Base-by-base conservation (phyloP, 495 filamentous ascomycete species). In the Penicillium herquei region DNA sequence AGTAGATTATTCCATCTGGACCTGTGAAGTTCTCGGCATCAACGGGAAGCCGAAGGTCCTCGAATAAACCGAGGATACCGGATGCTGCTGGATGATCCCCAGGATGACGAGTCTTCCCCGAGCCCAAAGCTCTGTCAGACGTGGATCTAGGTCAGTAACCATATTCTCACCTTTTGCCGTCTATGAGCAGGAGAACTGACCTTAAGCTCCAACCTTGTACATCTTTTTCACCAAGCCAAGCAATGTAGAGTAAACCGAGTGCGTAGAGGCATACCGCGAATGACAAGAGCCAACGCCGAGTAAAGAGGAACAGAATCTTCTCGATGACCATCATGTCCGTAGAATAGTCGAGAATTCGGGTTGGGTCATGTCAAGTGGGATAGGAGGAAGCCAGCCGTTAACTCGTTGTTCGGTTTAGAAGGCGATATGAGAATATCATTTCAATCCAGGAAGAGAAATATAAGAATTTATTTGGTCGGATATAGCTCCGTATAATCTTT, bases 1-100 rank as follows among this genome's bases (percentile, higher is more conserved):
- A 8, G 32, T 39, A 33, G 16, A 17, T 39, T 26, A 46, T 39
- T 5, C 48, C 54, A 32, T 39, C 26, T 7, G 33, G 26, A 11
- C 41, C 26, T 3, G 40, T 56, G 14, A 56, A 49, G 33, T 40
- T 52, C 5, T 35, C 16, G 16, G 50, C 50, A 44, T 52, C 50
- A 10, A 52, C 11, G 9, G 50, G 21, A 9, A 52, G 37, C 8
- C 39, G 50, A 18, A 44, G 8, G 21, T 18, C n/a, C 11, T 43
- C 18, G n/a, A 43, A 52, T 7, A 52, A 12, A 44, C 17, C 11
- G 3, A 39, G 1, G 13, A 52, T 51, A 41, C 18, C 18, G 31
- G 32, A 39, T 37, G 9, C 13, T 13, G 32, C 32, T 6, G 32
- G 13, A 10, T 13, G 6, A 14, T 21, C 31, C 5, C 10, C 16